Conservation (phyloP, 2,329 filamentous ascomycete species). For the Diplocarpon rosae region DNA sequence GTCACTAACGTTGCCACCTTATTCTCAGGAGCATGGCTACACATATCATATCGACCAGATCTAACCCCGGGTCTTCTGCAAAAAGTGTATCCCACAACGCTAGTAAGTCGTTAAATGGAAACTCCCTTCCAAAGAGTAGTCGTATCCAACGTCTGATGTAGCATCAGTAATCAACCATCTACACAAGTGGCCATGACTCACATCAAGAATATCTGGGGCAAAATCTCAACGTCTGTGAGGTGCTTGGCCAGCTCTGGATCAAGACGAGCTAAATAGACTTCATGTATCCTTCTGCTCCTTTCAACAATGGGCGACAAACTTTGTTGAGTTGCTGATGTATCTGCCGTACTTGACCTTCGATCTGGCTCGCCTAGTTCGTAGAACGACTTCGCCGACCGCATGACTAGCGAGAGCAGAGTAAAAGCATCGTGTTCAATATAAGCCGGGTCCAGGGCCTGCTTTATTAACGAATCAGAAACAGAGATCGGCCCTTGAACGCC, state of each 20-base stretch:
- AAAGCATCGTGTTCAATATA: slow-evolving; percentile 90
- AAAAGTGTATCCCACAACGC: slow-evolving; percentile 87
- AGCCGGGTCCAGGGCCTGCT: slow-evolving; percentile 55
- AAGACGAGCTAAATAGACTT: slow-evolving; percentile 63
- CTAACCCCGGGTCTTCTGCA: slow-evolving; percentile 68
- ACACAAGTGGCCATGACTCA: slow-evolving; percentile 32
- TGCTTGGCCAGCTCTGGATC: slow-evolving; percentile 79
- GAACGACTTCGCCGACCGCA: slow-evolving; percentile 78
- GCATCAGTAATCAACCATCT: background rate
- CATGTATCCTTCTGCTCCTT: slow-evolving; percentile 78
- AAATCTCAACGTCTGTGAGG: slow-evolving; percentile 70
- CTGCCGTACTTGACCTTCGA: slow-evolving; percentile 29
- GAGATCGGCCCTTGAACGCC: slow-evolving; percentile 27
- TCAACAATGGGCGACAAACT: slow-evolving; percentile 64
- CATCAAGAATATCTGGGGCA: slow-evolving; percentile 97
- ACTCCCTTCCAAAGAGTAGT: slow-evolving; percentile 85
- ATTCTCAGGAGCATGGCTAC: slow-evolving; percentile 88
- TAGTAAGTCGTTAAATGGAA: slow-evolving; percentile 75
- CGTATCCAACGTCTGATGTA: slow-evolving; percentile 68
- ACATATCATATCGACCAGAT: slow-evolving; percentile 82
- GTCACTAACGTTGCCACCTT: slow-evolving; percentile 66
- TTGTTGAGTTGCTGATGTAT: slow-evolving; percentile 16
- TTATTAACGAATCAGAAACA: slow-evolving; percentile 31
- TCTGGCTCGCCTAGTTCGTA: slow-evolving; percentile 51
- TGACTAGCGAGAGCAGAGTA: slow-evolving; percentile 71